Conservation (phyloP, 257 asterid species). For the Forsythia viridissima region DNA sequence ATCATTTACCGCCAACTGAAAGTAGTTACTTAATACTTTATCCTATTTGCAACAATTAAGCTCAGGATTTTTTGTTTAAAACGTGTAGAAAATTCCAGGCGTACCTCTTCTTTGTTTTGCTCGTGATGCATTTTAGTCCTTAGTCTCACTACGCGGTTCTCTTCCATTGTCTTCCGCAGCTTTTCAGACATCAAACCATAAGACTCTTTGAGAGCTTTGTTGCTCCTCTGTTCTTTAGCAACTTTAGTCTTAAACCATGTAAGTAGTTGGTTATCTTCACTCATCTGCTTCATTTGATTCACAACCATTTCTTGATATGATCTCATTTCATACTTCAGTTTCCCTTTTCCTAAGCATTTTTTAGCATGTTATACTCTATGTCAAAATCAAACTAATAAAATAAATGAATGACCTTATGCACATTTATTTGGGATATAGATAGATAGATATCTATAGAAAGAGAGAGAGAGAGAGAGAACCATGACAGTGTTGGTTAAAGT, state of each 20-base stretch:
- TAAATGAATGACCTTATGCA: background rate
- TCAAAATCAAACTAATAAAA: background rate
- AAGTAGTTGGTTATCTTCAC: conserved; percentile 71
- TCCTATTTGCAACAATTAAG: conserved; percentile 2
- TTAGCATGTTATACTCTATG: conserved; percentile 11
- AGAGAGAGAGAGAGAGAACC: conserved; percentile 34
- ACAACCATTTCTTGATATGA: conserved; percentile 66
- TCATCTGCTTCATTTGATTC: conserved; percentile 57
- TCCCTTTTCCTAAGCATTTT: conserved; percentile 51
- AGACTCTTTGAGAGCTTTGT: conserved; percentile 55
- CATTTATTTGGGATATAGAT: no score
- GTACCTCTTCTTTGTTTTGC: conserved; percentile 69
- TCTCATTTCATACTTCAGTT: conserved; percentile 55
- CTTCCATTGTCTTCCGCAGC: conserved; percentile 42
- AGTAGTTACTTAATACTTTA: background rate
- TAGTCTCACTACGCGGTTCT: conserved; percentile 43
- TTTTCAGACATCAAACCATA: conserved; percentile 32
- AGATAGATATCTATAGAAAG: no score
- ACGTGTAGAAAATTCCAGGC: conserved; percentile 21
- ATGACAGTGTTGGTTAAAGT: conserved; percentile 52
- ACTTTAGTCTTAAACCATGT: conserved; percentile 43
- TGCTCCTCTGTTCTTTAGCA: conserved; percentile 43
- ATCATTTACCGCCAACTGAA: background rate
- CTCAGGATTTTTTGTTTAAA: background rate
- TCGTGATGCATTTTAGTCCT: conserved; percentile 58